A percentile compares a stretch with the other conserved stretches of the same genome.
Conservation (phyloP, 768 basidiomycete genomes). For the Kwoniella sp. region DNA sequence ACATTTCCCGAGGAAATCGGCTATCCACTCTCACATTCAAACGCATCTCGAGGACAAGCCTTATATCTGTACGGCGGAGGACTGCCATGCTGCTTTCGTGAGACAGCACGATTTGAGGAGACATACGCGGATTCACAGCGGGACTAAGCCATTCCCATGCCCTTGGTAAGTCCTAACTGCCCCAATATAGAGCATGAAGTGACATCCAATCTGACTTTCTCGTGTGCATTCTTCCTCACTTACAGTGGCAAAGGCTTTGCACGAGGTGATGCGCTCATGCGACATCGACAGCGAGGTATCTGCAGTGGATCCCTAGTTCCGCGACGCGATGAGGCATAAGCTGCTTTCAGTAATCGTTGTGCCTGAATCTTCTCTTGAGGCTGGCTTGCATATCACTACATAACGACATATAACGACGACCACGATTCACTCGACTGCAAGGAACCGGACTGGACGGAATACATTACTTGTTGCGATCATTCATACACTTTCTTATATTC, state of each 20-base stretch:
- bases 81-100: slow-evolving; percentile 58
- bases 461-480: background rate
- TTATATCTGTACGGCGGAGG: slow-evolving; percentile 55
- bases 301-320: slow-evolving; percentile 56
- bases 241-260: slow-evolving; percentile 59
- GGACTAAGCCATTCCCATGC: slow-evolving; percentile 58
- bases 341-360: background rate
- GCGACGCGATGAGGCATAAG: slow-evolving; percentile 16
- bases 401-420: background rate
- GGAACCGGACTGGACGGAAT: background rate
- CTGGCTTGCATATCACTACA: background rate
- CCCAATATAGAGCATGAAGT: background rate
- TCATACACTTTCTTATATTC: background rate
- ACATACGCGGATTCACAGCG: slow-evolving; percentile 58
- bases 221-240: background rate
- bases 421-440: background rate
- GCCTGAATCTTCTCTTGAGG: background rate
- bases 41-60: slow-evolving; percentile 60
- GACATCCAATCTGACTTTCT: background rate
- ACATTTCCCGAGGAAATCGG: slow-evolving; percentile 54
- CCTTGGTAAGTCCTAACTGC: slow-evolving; percentile 54
- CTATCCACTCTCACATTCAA: slow-evolving; percentile 59
- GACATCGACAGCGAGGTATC: slow-evolving; percentile 59
- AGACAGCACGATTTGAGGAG: slow-evolving; percentile 59
- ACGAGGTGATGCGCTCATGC: slow-evolving; percentile 58